Evolutionary conservation across 2,329 filamentous ascomycete genomes (phyloP).

Genomic region (Epichloe festucae): DNA sequence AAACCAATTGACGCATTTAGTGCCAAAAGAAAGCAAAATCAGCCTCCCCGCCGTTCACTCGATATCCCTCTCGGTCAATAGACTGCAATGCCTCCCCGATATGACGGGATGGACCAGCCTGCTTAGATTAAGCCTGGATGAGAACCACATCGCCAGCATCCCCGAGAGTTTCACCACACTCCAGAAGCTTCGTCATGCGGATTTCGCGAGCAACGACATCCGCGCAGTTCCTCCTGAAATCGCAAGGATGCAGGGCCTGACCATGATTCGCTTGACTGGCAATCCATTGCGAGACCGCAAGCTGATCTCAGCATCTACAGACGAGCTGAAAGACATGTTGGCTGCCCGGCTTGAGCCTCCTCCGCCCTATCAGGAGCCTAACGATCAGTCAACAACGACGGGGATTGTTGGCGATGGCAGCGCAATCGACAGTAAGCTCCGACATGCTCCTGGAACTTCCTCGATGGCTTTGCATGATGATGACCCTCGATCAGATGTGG

Average conservation of each 20-base stretch:
- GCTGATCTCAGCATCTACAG: slow-evolving; percentile 65
- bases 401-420: slow-evolving; percentile 17
- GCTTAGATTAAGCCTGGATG: slow-evolving; percentile 60
- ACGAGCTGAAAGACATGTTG: slow-evolving; percentile 67
- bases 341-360: slow-evolving; percentile 51
- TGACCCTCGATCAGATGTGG: slow-evolving; percentile 36
- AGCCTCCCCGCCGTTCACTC: slow-evolving; percentile 58
- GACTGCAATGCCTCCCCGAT: slow-evolving; percentile 59
- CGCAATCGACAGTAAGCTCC: slow-evolving; percentile 15
- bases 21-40: slow-evolving; percentile 32
- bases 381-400: slow-evolving; percentile 9
- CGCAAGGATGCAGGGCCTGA: slow-evolving; percentile 64
- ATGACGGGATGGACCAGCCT: slow-evolving; percentile 63
- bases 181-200: slow-evolving; percentile 56
- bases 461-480: slow-evolving; percentile 22
- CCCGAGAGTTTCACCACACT: slow-evolving; percentile 63
- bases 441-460: not conserved
- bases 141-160: slow-evolving; percentile 67
- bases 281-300: slow-evolving; percentile 87
- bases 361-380: slow-evolving; percentile 25
- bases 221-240: slow-evolving; percentile 62
- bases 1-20: slow-evolving; percentile 54
- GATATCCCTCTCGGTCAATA: slow-evolving; percentile 69
- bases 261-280: slow-evolving; percentile 65
- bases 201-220: slow-evolving; percentile 79